Conservation (phyloP, 2,329 filamentous ascomycete genomes). For the Penicillium rolfsii region DNA sequence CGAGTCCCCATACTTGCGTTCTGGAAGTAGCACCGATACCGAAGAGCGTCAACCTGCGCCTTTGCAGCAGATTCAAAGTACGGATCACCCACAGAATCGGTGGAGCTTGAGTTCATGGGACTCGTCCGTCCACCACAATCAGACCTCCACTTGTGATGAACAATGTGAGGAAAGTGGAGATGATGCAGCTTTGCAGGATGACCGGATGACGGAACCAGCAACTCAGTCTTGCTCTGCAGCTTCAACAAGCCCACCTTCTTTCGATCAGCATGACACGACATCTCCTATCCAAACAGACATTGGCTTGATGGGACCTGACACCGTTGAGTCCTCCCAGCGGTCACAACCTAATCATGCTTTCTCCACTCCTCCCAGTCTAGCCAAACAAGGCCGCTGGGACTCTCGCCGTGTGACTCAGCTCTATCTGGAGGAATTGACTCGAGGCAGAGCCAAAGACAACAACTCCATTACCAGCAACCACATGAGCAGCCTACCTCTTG, state of each 20-base stretch:
- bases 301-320: constrained; percentile 47
- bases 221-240: constrained; percentile 42
- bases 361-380: constrained; percentile 56
- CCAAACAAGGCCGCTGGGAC: constrained; percentile 58
- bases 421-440: constrained; percentile 56
- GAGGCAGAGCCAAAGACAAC: constrained; percentile 27
- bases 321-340: constrained; percentile 38
- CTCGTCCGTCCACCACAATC: constrained; percentile 46
- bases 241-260: constrained; percentile 42
- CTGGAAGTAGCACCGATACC: constrained; percentile 36
- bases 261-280: constrained; percentile 19
- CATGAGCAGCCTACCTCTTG: constrained; percentile 26
- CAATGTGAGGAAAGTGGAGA: constrained; percentile 44
- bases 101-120: constrained; percentile 53
- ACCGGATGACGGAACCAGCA: constrained; percentile 34
- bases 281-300: constrained; percentile 29
- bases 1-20: constrained; percentile 47
- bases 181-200: constrained; percentile 34
- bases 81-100: constrained; percentile 34
- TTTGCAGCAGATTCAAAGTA: constrained; percentile 24
- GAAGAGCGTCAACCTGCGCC: constrained; percentile 33
- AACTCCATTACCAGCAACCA: background rate
- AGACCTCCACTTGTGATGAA: constrained; percentile 37
- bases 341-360: constrained; percentile 49
- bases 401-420: constrained; percentile 58